Evolutionary conservation across 805 yeast species (phyloP), one percentile per base, ranked within the genome.

Genomic region (Metschnikowia koreensis): DNA sequence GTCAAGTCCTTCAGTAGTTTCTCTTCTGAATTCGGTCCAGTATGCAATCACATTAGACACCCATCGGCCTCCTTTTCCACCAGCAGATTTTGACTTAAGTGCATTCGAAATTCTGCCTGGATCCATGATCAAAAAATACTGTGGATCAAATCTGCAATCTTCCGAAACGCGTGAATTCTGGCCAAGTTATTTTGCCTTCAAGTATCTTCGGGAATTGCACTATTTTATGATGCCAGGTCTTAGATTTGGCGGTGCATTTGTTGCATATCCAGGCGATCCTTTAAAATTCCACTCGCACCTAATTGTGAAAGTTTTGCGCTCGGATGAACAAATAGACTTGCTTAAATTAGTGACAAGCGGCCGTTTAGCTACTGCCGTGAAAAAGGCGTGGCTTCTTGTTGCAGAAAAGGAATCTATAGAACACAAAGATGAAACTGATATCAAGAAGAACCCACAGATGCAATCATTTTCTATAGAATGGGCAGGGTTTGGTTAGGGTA

Each of bases 251-350:
- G 96, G 97, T 6, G 83, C 83, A 49, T 91, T 82, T 61, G 81
- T 94, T 51, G 91, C 92, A 1, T 93, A 93, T 58, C 98, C 97
- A 0, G 98, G 97, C 1, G 99, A 93, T 65, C 96, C 98, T 7
- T 71, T 93, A 48, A 68, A 94, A 44, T 94, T 82, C 62, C 99
- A 93, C 68, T 87, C 97, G 2, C 97, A 93, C 66, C 75, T 84
- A 56, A 84, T 89, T 6, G 87, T 89, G 2, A 80, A 81, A 44
- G 55, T 51, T 17, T 40, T 55, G 27, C 74, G 83, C 0, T 69
- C 67, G 27, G 72, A 74, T 16, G 69, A 51, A 15, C 31, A 26
- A 10, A 76, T 87, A 26, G 80, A 80, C 1, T 61, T 90, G 38
- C 61, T 80, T 40, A 81, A 81, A 40, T 65, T 92, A 13, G 82